A percentile compares a stretch with the other conserved stretches of the same genome.
Evolutionary conservation across 768 basidiomycete species (phyloP).

Genomic region (Lactarius hengduanensis): DNA sequence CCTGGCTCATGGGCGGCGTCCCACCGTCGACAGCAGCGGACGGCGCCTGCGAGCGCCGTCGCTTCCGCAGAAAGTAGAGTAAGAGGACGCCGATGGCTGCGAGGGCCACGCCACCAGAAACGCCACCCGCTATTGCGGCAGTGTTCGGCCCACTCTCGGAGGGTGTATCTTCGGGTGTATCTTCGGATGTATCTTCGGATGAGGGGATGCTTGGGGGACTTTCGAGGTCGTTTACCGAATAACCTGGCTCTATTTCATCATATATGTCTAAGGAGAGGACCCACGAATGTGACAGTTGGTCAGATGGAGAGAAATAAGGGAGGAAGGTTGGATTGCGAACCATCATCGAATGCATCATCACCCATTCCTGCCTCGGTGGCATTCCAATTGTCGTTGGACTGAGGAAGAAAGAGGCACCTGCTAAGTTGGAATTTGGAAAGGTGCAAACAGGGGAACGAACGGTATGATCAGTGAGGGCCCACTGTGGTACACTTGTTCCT

Average conservation of each 20-base stretch:
- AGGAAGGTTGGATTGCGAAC: neutral
- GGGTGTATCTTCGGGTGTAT: too few species aligned
- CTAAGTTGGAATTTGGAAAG: neutral
- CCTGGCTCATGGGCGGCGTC: too few species aligned
- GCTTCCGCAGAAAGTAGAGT: neutral
- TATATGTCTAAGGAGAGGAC: neutral
- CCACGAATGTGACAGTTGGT: too few species aligned
- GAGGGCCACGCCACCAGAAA: neutral
- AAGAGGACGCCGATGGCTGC: neutral
- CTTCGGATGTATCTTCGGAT: too few species aligned
- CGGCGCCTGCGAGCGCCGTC: neutral
- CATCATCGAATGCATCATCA: neutral
- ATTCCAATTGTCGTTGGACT: neutral
- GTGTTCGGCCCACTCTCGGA: neutral
- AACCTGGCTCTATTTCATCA: neutral
- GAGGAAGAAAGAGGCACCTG: neutral
- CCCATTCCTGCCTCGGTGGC: neutral
- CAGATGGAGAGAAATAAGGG: neutral
- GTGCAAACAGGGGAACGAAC: constrained; percentile 1
- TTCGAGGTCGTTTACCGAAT: too few species aligned
- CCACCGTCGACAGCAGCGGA: neutral
- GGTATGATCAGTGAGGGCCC: constrained; percentile 2
- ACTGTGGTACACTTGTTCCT: too few species aligned
- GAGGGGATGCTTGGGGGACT: too few species aligned
- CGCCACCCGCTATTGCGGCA: constrained; percentile 1